phyloP scores from a whole-genome alignment of 2,329 filamentous ascomycete genomes.

The Fusarium vanettenii region DNA sequence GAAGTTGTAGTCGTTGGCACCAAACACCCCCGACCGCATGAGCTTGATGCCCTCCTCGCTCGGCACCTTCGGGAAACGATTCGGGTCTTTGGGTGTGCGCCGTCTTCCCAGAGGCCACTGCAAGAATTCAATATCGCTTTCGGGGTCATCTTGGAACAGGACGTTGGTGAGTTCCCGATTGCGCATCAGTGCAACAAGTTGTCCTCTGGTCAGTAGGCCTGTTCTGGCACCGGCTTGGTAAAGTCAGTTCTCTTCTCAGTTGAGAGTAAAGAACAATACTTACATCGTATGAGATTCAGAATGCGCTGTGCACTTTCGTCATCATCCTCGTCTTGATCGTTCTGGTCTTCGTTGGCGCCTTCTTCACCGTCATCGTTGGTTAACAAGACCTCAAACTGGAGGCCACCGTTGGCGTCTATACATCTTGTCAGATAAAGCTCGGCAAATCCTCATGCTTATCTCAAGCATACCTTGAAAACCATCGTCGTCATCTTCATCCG shows the following conservation, averaged over 20 bases:
- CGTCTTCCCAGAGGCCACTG: slow-evolving; percentile 60
- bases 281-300: slow-evolving; percentile 48
- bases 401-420: slow-evolving; percentile 25
- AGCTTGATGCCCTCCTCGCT: slow-evolving; percentile 80
- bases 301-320: slow-evolving; percentile 47
- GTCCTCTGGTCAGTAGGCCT: slow-evolving; percentile 49
- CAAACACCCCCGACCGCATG: slow-evolving; percentile 87
- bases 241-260: slow-evolving; percentile 9
- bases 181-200: slow-evolving; percentile 55
- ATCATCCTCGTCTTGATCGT: slow-evolving; percentile 38
- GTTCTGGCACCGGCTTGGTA: slow-evolving; percentile 40
- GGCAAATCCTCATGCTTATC: neutral
- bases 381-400: slow-evolving; percentile 38
- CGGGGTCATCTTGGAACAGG: slow-evolving; percentile 52
- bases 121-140: slow-evolving; percentile 49
- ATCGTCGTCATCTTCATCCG: slow-evolving; percentile 43
- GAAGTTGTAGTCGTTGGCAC: slow-evolving; percentile 69
- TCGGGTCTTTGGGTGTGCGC: slow-evolving; percentile 57
- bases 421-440: neutral
- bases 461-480: slow-evolving; percentile 35
- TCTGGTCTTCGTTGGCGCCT: slow-evolving; percentile 37
- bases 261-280: neutral
- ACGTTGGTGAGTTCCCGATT: slow-evolving; percentile 52
- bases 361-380: slow-evolving; percentile 33
- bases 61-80: slow-evolving; percentile 84